Evolutionary conservation across 2,329 filamentous ascomycete species (phyloP).

Genomic region (Arthroderma sp.): DNA sequence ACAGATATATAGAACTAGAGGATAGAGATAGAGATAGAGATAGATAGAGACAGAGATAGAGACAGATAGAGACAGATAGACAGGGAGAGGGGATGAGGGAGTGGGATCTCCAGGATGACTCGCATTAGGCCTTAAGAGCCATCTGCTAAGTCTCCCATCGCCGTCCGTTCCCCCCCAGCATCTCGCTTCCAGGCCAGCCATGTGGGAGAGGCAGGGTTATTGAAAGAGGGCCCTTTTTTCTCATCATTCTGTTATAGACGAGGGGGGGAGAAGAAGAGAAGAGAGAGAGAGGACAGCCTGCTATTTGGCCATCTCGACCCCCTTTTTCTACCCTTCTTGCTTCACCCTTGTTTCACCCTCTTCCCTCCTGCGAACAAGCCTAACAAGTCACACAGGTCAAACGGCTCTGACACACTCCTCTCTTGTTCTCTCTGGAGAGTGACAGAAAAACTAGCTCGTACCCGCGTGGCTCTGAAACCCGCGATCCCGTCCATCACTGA

Average conservation of each 20-base stretch:
- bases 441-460: background rate
- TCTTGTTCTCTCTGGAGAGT: no score
- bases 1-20: background rate
- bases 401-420: no score
- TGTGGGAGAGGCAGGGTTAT: background rate
- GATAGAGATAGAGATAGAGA: background rate
- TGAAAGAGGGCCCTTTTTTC: no score
- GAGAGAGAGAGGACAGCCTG: no score
- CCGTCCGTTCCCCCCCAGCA: background rate
- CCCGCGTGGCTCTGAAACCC: background rate
- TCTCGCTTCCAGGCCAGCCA: background rate
- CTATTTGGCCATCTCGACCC: no score
- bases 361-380: no score
- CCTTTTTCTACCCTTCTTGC: no score
- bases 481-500: background rate
- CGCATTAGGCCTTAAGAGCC: background rate
- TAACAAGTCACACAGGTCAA: no score
- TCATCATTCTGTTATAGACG: no score
- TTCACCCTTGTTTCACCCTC: no score
- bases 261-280: no score
- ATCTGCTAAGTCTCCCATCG: background rate
- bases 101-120: background rate
- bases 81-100: background rate
- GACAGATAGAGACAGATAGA: background rate
- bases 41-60: background rate